Percentiles rank a stretch among this genome's conserved stretches.
Evolutionary conservation across 129 eudicot genomes (phyloP).

Genomic region (Tagetes erecta): DNA sequence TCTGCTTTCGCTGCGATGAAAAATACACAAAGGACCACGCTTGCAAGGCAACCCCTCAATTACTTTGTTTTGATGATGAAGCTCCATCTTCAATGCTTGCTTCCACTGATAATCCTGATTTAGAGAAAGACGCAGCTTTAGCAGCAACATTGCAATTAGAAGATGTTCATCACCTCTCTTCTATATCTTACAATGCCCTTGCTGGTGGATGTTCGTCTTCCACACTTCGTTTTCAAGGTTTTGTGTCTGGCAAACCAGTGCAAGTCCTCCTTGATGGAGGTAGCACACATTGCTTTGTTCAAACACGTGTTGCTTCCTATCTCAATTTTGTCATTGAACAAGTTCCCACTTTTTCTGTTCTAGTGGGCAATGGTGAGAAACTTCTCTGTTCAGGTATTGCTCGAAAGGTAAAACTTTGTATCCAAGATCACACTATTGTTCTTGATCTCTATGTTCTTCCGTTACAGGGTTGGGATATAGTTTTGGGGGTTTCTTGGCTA

Average conservation of each 20-base stretch:
- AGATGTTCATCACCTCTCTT: neutral
- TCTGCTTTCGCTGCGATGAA: neutral
- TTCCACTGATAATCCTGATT: neutral
- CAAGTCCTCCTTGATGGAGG: neutral
- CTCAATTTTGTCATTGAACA: neutral
- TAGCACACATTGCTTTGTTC: neutral
- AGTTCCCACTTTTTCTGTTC: neutral
- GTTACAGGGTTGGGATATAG: neutral
- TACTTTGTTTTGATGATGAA: neutral
- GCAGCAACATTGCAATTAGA: neutral
- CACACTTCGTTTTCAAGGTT: neutral
- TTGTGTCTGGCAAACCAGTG: neutral
- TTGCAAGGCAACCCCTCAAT: neutral
- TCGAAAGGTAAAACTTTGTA: neutral
- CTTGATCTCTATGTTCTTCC: neutral
- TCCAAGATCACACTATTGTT: neutral
- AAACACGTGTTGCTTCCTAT: neutral
- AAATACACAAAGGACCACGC: neutral
- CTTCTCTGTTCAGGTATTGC: neutral
- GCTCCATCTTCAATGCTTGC: neutral
- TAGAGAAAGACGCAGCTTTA: neutral
- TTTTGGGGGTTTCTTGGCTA: neutral
- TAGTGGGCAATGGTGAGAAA: neutral
- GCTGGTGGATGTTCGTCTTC: neutral
- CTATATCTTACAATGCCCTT: neutral